A percentile compares a stretch with the other conserved stretches of the same genome.
Evolutionary conservation across 2,329 filamentous ascomycete species (phyloP).

Genomic region (Verruconis gallopava): DNA sequence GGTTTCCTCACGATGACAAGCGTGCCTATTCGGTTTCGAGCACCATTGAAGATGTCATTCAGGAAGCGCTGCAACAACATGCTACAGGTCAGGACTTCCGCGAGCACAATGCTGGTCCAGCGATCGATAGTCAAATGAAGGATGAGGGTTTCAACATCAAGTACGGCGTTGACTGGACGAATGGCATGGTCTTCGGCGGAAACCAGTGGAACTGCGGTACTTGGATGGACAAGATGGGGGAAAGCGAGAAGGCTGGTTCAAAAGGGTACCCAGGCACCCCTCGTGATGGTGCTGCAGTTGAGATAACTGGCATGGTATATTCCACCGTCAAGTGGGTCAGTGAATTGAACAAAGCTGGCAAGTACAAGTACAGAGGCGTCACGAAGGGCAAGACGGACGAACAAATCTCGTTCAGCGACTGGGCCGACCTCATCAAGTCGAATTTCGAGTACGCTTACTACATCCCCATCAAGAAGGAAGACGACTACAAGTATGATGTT

Average conservation of each 20-base stretch:
- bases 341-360: slow-evolving; percentile 50
- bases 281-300: slow-evolving; percentile 84
- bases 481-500: slow-evolving; percentile 69
- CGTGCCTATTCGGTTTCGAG: slow-evolving; percentile 77
- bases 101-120: slow-evolving; percentile 83
- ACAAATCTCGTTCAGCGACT: slow-evolving; percentile 57
- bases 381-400: slow-evolving; percentile 41
- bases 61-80: slow-evolving; percentile 86
- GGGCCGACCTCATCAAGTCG: slow-evolving; percentile 65
- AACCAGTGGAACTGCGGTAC: slow-evolving; percentile 93
- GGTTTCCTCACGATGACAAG: slow-evolving; percentile 70
- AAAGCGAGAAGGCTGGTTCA: slow-evolving; percentile 76
- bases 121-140: slow-evolving; percentile 86
- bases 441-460: slow-evolving; percentile 94
- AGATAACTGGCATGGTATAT: slow-evolving; percentile 89
- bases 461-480: slow-evolving; percentile 54
- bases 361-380: slow-evolving; percentile 63
- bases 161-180: slow-evolving; percentile 81
- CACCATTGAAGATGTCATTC: slow-evolving; percentile 77
- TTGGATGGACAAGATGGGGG: slow-evolving; percentile 99
- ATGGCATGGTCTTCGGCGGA: slow-evolving; percentile 83
- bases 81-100: slow-evolving; percentile 82
- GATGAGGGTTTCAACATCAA: slow-evolving; percentile 85
- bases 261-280: slow-evolving; percentile 95
- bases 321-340: slow-evolving; percentile 76